Evolutionary conservation across 2,329 filamentous ascomycete genomes (phyloP), one percentile per base, ranked within the genome.

Genomic region (Xylaria multiplex): DNA sequence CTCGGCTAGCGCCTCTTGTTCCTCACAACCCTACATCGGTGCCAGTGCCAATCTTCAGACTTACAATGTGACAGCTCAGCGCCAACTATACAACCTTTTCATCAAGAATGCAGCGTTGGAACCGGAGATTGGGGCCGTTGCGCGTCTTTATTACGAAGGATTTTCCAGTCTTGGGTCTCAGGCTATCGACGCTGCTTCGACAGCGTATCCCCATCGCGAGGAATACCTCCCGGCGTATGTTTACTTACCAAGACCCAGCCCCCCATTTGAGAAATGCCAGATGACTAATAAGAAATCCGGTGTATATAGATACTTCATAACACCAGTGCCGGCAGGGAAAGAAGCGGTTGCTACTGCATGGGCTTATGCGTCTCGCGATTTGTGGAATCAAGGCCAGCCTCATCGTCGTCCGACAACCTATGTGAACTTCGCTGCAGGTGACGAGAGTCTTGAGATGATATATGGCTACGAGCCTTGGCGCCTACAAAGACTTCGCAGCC

Each of bases 401-500:
- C 46, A 46, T 2, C 48, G 59, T 0, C n/a, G 48, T 0, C 43
- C 60, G 0, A 27, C 37, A 0, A 60, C 59, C 1, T 76, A 76
- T 46, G 68, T 74, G 16, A 76, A 76, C 55, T 75, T 74, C 40
- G 73, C 71, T 7, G n/a, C 11, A 0, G 73, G 73, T 1, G 16
- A 52, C 14, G 73, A 76, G 62, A 22, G 65, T 0, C 14, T 72
- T 6, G 65, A 74, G 45, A 42, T 60, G 3, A 65, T 72, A 1
- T 76, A 75, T 37, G 72, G 74, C 0, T 67, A 72, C 22, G 71
- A 72, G 60, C 27, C 64, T 8, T 80, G 78, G 78, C 71, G 77
- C 1, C 69, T 76, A 62, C 43, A 74, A 43, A 73, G 69, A 5
- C 69, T 81, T 40, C 65, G 66, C 11, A 27, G 30, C 0, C 68